phyloP scores from a whole-genome alignment of 2,329 filamentous ascomycete genomes.

The Aspergillus sclerotialis region DNA sequence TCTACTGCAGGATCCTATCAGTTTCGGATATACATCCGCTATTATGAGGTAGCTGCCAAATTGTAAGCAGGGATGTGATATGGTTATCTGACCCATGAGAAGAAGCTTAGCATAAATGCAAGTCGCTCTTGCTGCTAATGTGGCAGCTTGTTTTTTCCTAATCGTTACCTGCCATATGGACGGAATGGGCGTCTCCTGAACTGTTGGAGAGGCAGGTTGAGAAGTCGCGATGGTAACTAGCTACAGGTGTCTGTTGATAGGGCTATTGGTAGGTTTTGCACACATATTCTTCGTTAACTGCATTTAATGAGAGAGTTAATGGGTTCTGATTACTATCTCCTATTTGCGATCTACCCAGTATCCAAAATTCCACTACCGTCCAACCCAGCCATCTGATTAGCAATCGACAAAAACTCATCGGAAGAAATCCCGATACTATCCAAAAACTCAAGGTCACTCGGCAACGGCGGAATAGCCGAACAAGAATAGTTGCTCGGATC shows the following conservation, averaged over 20 bases:
- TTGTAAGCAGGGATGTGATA: conserved; percentile 2
- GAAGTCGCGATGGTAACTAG: neutral
- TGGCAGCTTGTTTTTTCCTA: neutral
- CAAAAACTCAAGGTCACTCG: conserved; percentile 23
- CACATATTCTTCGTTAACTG: neutral
- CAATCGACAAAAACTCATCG: conserved; percentile 30
- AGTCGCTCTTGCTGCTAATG: neutral
- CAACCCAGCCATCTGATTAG: conserved; percentile 24
- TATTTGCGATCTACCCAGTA: neutral
- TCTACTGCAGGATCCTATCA: no score
- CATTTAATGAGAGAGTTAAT: neutral
- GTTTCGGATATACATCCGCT: no score
- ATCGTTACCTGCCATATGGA: conserved; percentile 1
- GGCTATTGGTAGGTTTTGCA: no score
- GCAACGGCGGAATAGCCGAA: conserved; percentile 2
- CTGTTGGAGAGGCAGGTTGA: neutral
- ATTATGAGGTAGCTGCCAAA: conserved; percentile 3
- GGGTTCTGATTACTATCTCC: neutral
- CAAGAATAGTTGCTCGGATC: neutral
- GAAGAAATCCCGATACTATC: conserved; percentile 32
- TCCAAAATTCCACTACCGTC: conserved; percentile 3
- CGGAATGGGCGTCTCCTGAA: conserved; percentile 1
- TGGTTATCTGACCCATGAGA: conserved; percentile 2
- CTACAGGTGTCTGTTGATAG: neutral
- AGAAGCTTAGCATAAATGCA: neutral